Evolutionary conservation across 345 rosid genomes (phyloP).

Genomic region (Ceriops decandra): DNA sequence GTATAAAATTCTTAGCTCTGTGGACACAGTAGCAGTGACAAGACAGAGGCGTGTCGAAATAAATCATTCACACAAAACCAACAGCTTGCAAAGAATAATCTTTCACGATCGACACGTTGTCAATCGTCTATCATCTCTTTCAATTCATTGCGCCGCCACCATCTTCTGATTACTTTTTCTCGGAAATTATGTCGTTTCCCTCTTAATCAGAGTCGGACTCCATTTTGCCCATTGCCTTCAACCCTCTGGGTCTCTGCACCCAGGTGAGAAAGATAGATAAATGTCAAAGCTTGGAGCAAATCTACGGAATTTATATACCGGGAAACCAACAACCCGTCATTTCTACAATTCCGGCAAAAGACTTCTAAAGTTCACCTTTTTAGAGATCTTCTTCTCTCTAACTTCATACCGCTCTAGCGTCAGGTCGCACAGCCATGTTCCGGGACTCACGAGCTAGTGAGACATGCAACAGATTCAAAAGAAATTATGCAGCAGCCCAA

Average conservation of each 20-base stretch:
- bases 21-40: not conserved
- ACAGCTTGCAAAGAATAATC: not conserved
- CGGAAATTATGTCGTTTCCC: not conserved
- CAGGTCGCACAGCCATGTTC: conserved; percentile 54
- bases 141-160: not conserved
- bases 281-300: not conserved
- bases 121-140: not conserved
- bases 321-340: not conserved
- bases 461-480: conserved; percentile 14
- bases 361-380: conserved; percentile 24
- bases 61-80: not conserved
- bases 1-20: not conserved
- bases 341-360: not conserved
- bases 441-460: conserved; percentile 38
- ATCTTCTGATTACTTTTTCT: too few species aligned
- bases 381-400: conserved; percentile 56
- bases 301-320: too few species aligned
- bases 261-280: not conserved
- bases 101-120: too few species aligned
- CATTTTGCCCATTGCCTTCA: conserved; percentile 54
- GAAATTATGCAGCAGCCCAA: not conserved
- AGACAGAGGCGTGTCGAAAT: not conserved
- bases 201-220: conserved; percentile 49
- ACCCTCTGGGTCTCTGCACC: conserved; percentile 55
- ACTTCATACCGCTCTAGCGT: conserved; percentile 57